Evolutionary conservation across 257 asterid genomes (phyloP).

Genomic region (Solanum medicagineum): DNA sequence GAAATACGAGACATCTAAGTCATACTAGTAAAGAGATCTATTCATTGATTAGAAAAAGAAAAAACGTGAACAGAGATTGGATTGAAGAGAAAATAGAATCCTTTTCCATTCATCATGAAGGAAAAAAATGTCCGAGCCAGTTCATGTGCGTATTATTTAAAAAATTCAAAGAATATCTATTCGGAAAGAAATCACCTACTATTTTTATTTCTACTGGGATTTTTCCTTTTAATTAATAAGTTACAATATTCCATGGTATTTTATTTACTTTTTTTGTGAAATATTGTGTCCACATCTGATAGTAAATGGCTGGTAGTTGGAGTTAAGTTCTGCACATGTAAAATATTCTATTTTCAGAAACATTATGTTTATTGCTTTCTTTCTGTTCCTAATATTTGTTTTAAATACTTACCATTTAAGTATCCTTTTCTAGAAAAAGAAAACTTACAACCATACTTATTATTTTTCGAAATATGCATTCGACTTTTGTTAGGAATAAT

Average conservation of each 20-base stretch:
- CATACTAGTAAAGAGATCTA: too few relatives aligned
- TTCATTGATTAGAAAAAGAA: too few relatives aligned
- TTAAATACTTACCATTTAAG: background rate
- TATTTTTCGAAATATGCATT: background rate
- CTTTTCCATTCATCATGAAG: background rate
- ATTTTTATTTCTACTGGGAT: accelerated
- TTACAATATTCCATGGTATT: too few relatives aligned
- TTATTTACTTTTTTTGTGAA: background rate
- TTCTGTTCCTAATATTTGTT: background rate
- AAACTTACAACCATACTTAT: background rate
- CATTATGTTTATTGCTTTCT: background rate
- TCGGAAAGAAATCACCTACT: background rate
- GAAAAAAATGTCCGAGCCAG: background rate
- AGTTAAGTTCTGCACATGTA: background rate
- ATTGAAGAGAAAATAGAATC: too few relatives aligned
- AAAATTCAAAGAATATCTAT: too few relatives aligned
- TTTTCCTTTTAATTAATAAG: background rate
- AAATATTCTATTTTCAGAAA: background rate
- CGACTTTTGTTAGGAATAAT: background rate
- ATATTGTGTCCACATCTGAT: background rate
- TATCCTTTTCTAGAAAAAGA: background rate
- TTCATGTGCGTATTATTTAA: accelerated
- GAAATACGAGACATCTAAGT: too few relatives aligned
- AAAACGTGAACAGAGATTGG: too few relatives aligned
- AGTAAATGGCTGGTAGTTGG: background rate